Conservation (phyloP, 352 stramenopile genomes). For the Pythium oligandrum region DNA sequence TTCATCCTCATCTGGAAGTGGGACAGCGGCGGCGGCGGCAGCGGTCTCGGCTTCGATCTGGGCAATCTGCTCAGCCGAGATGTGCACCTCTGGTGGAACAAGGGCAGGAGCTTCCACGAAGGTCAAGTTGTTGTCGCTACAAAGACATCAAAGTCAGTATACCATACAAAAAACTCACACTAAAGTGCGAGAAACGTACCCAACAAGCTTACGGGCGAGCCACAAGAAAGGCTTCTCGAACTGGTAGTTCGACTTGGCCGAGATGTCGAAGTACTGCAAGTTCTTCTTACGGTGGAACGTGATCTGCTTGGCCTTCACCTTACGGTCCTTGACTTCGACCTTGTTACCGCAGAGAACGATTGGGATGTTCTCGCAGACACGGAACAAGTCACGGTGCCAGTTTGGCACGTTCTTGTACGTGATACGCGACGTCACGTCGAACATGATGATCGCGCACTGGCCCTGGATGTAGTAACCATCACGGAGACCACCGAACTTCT, state of each 20-base stretch:
- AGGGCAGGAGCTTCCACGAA: constrained; percentile 98
- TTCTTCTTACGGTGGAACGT: constrained; percentile 99
- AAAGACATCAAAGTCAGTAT: constrained; percentile 1
- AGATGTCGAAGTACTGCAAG: constrained; percentile 99
- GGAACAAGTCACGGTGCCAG: constrained; percentile 99
- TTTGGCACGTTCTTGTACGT: constrained; percentile 99
- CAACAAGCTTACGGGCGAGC: constrained; percentile 98
- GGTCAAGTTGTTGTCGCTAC: constrained; percentile 95
- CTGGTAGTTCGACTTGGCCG: constrained; percentile 99
- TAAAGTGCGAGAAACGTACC: constrained; percentile 41
- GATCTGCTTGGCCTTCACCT: constrained; percentile 99
- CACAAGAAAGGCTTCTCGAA: constrained; percentile 99
- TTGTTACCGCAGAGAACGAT: constrained; percentile 99
- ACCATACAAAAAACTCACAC: neutral
- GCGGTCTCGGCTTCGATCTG: constrained; percentile 92
- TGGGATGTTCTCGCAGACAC: constrained; percentile 99
- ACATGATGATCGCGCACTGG: constrained; percentile 99
- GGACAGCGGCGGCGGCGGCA: constrained; percentile 86
- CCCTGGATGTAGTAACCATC: constrained; percentile 99
- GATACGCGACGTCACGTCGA: constrained; percentile 99
- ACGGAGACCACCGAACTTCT: constrained; percentile 96
- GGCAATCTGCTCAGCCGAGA: constrained; percentile 91
- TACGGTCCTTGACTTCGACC: constrained; percentile 99
- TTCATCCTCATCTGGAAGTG: constrained; percentile 97
- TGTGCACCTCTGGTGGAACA: constrained; percentile 94